Base-by-base conservation (phyloP, 345 rosid genomes). In the Ceriops tagal region DNA sequence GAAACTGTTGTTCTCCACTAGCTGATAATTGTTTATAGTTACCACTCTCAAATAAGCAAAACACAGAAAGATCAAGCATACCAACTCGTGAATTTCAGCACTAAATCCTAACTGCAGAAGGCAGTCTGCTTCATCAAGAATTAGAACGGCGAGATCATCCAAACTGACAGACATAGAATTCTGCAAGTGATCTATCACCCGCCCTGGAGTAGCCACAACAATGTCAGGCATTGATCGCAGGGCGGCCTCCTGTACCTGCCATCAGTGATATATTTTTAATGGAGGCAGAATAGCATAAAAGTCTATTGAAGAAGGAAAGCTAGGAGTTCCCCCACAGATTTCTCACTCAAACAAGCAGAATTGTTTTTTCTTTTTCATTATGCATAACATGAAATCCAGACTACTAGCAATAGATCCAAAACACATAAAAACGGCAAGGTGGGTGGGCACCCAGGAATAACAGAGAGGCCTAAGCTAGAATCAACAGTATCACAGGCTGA, bases 201-300 rank as follows among this genome's bases (percentile, higher is more conserved):
- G 90, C 34, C 99, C 97, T 66, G 97, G 97, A 69, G 97, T 89
- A 19, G 99, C 99, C 71, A 95, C 97, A 72, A 95, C 96, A 83
- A 95, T 88, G 75, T 95, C 99, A 55, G 99, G 97, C 89, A 86
- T 84, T 21, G 95, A 82, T 77, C 97, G 90, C 79, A 95, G 81
- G 65, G 93, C 91, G 63, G 89, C 79, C 80, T 86, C 96, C 90
- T 95, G 99, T 62, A 80, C 91, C 99, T 95, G 51, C 62, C 67
- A 53, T 68, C 53, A 73, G 7, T 32, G 4, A 10, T 59, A 65
- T 37, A 62, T 53, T 24, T 19, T 37, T 34, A 34, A 47, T 55
- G 53, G 27, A 49, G 24, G 20, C 22, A 28, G 15, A 61, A 13
- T 30, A 57, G 26, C 56, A 43, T 28, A 55, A 6, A 46, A 27